phyloP scores from a whole-genome alignment of 2,329 filamentous ascomycete species.

The Botrytis elliptica region DNA sequence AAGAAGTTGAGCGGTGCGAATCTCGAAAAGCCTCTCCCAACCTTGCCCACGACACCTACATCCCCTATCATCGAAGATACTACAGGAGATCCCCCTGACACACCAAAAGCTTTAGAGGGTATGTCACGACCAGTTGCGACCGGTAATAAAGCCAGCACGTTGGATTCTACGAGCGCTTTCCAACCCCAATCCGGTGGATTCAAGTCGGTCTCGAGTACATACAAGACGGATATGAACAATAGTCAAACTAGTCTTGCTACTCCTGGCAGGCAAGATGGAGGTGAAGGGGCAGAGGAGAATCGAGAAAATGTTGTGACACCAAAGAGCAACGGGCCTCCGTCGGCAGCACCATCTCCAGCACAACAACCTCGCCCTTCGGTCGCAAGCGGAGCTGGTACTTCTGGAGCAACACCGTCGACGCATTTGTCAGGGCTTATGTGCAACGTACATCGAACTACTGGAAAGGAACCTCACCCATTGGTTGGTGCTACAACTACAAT shows the following conservation, averaged over 20 bases:
- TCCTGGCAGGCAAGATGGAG: constrained; percentile 45
- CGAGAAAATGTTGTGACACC: constrained; percentile 48
- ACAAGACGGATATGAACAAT: constrained; percentile 33
- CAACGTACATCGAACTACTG: constrained; percentile 80
- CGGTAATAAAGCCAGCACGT: constrained; percentile 37
- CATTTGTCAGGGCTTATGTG: constrained; percentile 67
- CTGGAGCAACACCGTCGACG: constrained; percentile 45
- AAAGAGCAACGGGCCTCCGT: constrained; percentile 53
- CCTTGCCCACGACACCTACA: constrained; percentile 33
- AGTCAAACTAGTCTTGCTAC: constrained; percentile 50
- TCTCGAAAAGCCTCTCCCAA: constrained; percentile 38
- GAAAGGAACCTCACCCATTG: constrained; percentile 83
- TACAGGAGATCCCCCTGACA: constrained; percentile 32
- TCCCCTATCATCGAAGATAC: constrained; percentile 25
- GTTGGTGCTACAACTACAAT: constrained; percentile 96
- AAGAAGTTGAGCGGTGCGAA: constrained; percentile 32
- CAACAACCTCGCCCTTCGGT: constrained; percentile 43
- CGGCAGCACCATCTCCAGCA: constrained; percentile 57
- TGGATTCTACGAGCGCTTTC: constrained; percentile 37
- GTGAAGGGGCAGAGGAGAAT: constrained; percentile 46
- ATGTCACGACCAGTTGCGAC: constrained; percentile 33
- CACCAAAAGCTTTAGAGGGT: constrained; percentile 27
- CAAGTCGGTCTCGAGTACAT: constrained; percentile 23
- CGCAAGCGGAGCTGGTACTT: constrained; percentile 42
- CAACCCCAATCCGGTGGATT: constrained; percentile 30